These are phyloP conservation scores for Blakeslea trispora DNA, from an alignment of 371 early-diverging fungal genomes.

Conservation along the genomic window DNA sequence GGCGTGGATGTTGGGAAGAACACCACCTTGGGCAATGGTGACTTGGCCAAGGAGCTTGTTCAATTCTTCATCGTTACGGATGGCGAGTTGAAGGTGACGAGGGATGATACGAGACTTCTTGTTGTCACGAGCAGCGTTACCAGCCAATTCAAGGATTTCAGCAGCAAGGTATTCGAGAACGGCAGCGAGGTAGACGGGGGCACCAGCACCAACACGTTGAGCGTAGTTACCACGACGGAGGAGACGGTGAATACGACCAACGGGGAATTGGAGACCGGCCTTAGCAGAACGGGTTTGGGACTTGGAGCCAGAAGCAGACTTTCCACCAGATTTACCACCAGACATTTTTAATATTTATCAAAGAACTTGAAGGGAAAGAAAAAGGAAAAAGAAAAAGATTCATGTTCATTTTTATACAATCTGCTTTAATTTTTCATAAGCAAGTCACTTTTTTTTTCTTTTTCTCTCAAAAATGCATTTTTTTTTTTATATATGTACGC, in stretches of 20 bases:
- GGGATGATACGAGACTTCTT: slow-evolving; percentile 95
- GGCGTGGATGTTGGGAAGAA: slow-evolving; percentile 85
- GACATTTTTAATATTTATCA: slow-evolving; percentile 30
- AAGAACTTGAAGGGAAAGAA: neutral
- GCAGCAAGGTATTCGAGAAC: slow-evolving; percentile 96
- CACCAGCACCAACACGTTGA: slow-evolving; percentile 93
- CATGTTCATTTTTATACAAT: neutral
- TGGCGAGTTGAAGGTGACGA: slow-evolving; percentile 89
- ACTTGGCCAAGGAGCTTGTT: slow-evolving; percentile 92
- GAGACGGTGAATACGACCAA: slow-evolving; percentile 96
- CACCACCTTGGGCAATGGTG: slow-evolving; percentile 89
- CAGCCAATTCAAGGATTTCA: slow-evolving; percentile 96
- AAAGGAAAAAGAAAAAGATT: neutral
- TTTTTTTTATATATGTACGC: neutral
- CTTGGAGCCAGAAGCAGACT: slow-evolving; percentile 57
- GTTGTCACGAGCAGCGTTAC: slow-evolving; percentile 96
- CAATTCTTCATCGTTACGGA: slow-evolving; percentile 96
- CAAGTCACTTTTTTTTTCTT: neutral
- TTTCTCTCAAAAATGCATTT: neutral
- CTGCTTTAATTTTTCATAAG: neutral
- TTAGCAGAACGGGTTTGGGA: slow-evolving; percentile 74
- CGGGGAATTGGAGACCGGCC: slow-evolving; percentile 94
- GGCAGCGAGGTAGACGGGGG: slow-evolving; percentile 94
- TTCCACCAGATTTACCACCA: slow-evolving; percentile 57
- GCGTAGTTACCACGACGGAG: slow-evolving; percentile 96